Evolutionary conservation across 2,329 filamentous ascomycete species (phyloP), one percentile per base, ranked within the genome.

Genomic region (Clathrospora elynae): DNA sequence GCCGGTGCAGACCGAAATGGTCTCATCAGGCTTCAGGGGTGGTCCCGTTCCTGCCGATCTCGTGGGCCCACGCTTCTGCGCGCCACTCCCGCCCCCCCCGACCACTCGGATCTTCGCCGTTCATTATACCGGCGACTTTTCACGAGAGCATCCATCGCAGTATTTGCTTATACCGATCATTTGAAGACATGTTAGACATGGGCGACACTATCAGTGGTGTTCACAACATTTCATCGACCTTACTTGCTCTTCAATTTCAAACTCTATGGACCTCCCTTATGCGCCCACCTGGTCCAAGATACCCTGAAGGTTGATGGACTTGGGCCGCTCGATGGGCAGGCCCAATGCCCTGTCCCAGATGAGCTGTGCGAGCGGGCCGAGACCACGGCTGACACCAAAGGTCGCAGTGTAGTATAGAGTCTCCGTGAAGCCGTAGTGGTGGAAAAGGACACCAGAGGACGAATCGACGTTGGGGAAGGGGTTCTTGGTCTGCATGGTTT

Each of bases 341-440:
- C 93, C 93, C 51, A 99, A 75, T 11, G 91, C 91, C 35, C 93
- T 83, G 71, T 97, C 92, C 93, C 93, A 97, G 69, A 99, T 87
- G 53, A 99, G 79, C 73, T 99, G 93, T 29, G 90, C 90, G 34
- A 99, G 79, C 14, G 93, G 93, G 6, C 93, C 93, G 11, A 99
- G 77, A 38, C 81, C 81, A 68, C 83, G 77, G 68, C 79, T 83
- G 86, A 86, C 83, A 58, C 83, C 83, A 59, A 86, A 86, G 5
- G 82, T 84, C 7, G 82, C 83, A 11, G 83, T 86, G 77, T 97
- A 99, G 79, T 97, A 99, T 8, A 97, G 80, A 0, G 92, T 96
- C 77, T 97, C 90, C 71, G 88, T 87, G 84, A 99, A 96, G 45
- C 92, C 93, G 70, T 96, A 99, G 78, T 97, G 90, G 74, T 97